These are phyloP conservation scores for Coemansia guatemalensis DNA, from an alignment of 192 early-diverging fungal genomes.

Conservation along the genomic window DNA sequence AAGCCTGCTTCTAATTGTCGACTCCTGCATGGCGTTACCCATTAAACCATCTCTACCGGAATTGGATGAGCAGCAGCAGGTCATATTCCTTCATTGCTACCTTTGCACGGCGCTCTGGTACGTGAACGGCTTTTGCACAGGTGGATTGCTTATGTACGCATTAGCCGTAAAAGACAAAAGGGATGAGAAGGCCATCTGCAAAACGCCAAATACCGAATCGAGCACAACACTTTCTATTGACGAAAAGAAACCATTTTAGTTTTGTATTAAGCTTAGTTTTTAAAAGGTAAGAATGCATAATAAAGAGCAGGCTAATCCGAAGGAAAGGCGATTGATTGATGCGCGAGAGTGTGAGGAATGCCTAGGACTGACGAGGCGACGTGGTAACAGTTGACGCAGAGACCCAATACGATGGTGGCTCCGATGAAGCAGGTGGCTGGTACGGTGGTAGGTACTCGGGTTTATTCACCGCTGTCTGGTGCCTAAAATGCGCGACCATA, in stretches of 20 bases:
- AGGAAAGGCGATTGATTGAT: background rate
- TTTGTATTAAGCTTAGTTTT: background rate
- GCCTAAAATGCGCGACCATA: background rate
- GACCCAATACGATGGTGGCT: constrained; percentile 3
- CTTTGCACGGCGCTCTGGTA: background rate
- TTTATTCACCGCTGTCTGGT: background rate
- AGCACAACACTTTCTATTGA: background rate
- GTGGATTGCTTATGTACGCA: background rate
- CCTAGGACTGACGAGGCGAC: background rate
- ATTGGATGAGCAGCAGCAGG: background rate
- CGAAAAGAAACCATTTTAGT: background rate
- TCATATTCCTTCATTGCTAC: background rate
- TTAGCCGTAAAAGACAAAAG: background rate
- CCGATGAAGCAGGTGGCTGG: constrained; percentile 1
- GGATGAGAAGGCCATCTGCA: background rate
- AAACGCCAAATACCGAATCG: background rate
- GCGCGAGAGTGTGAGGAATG: background rate
- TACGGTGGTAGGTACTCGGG: constrained; percentile 34
- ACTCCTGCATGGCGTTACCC: background rate
- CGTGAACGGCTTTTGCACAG: background rate
- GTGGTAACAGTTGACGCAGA: background rate
- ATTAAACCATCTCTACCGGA: background rate
- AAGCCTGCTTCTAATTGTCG: background rate
- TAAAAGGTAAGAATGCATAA: too few species aligned
- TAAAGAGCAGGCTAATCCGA: background rate